Evolutionary conservation across 176 grass and related monocot species (phyloP), one percentile per base, ranked within the genome.

Genomic region (Zea luxurians): DNA sequence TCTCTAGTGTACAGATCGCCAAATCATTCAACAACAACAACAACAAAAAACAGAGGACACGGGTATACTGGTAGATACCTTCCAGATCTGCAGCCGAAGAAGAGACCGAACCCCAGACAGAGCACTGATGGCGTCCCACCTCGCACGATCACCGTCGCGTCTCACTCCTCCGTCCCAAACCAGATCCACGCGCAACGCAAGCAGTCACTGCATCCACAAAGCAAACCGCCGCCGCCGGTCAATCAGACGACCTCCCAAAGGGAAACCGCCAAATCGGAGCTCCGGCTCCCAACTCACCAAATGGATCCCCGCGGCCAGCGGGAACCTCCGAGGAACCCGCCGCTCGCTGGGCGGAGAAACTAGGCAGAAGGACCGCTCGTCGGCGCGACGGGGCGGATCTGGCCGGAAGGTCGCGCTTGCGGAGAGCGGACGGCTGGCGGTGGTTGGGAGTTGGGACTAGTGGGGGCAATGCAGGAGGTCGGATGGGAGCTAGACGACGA

Each of bases 401-500:
- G 55, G 20, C 41, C 2, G 78, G 44, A 4, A 15, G 76, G 80
- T 45, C 74, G 64, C 40, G n/a, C 10, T n/a, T 4, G 57, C 48
- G 67, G 40, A 16, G 8, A 8, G 62, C 44, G 52, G 70, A 9
- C 16, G 75, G 60, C 37, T 40, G 63, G 36, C 13, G 37, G 43
- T 13, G 43, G 44, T 10, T 11, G 20, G 11, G 34, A 17, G 27
- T 53, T 71, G 6, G 72, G 64, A 44, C 15, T 65, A 80, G 38
- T 58, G 75, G 75, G n/a, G 79, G 58, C 4, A 27, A 60, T 10
- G 60, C 4, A 10, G 70, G 47, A 63, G 48, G 13, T 17, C 41
- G 54, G 73, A 41, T 42, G 67, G 47, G 53, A 79, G 73, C 85
- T 83, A 87, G 74, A 43, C 69, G 76, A 84, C 86, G 81, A 57